Evolutionary conservation across 176 grass and related monocot species (phyloP).

Genomic region (Microstegium vimineum): DNA sequence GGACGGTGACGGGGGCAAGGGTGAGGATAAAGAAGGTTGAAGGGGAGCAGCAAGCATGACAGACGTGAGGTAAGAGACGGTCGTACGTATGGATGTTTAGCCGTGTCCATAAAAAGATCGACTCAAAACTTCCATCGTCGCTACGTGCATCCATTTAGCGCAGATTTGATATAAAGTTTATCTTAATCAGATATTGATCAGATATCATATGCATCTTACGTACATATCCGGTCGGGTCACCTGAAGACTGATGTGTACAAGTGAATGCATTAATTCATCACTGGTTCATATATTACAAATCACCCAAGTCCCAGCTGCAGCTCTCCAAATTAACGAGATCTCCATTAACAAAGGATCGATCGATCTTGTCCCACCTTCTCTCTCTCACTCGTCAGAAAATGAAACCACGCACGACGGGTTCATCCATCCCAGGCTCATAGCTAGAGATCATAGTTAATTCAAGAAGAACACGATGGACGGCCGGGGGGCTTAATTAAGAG

Average conservation of each 20-base stretch:
- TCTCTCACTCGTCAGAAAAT: conserved; percentile 51
- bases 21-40: too few species aligned
- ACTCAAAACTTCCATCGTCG: too few species aligned
- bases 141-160: too few species aligned
- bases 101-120: too few species aligned
- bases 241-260: conserved; percentile 38
- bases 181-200: too few species aligned
- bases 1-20: too few species aligned
- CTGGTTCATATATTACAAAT: conserved; percentile 53
- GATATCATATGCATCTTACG: too few species aligned
- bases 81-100: too few species aligned
- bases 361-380: conserved; percentile 16
- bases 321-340: conserved; percentile 37
- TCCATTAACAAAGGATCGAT: conserved; percentile 28
- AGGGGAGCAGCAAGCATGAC: too few species aligned
- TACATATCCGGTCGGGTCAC: neutral
- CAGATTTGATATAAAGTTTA: too few species aligned
- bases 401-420: conserved; percentile 20
- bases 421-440: neutral
- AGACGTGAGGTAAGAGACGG: too few species aligned
- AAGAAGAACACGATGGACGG: neutral
- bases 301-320: conserved; percentile 15
- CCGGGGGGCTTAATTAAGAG: conserved; percentile 18
- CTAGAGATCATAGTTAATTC: conserved; percentile 7
- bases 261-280: conserved; percentile 44